Base-by-base conservation (phyloP, 2,329 filamentous ascomycete genomes). In the Fusarium hostae region DNA sequence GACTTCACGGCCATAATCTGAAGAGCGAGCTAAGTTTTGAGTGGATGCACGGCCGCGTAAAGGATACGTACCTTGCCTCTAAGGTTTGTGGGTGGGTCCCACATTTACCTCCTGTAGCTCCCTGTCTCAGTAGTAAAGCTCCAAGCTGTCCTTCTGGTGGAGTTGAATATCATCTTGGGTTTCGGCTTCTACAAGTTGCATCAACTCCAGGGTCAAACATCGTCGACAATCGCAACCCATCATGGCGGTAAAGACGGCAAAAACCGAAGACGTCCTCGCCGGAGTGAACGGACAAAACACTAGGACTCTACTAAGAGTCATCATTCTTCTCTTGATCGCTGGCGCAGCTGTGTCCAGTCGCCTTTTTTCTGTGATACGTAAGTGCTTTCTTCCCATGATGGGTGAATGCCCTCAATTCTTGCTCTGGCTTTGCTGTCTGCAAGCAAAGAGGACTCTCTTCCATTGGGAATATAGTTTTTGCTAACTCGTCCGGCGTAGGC, bases 291-390 rank as follows among this genome's bases (percentile, higher is more conserved):
- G 91, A 77, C 89, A 91, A 82, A 98, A 91, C 82, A 93, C 94
- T 71, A 91, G 95, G 82, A 92, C 94, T 73, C 84, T 98, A 78
- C 86, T 99, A 73, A 91, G 95, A 80, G 90, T 98, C 76, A 88
- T 97, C 79, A 99, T 99, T 84, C 90, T 99, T 77, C 88, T 87
- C 79, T 90, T 95, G 79, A 98, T 99, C 83, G 96, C 96, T 73
- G 94, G 90, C 64, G 95, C 96, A 70, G 94, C 95, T 75, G 89
- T 98, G 79, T 90, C 95, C 75, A 97, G 95, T 83, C 94, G 96
- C 83, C 87, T 99, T 76, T 99, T 99, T 88, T 98, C 94, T 79
- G 96, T 99, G 75, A 98, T 99, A 84, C 93, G 96, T 95, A 90
- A 81, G 93, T 89, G 63, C 62, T 51, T 60, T 52, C 55, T 60